Conservation (phyloP, 1,284 basidiomycete species). For the Tilletia caries region DNA sequence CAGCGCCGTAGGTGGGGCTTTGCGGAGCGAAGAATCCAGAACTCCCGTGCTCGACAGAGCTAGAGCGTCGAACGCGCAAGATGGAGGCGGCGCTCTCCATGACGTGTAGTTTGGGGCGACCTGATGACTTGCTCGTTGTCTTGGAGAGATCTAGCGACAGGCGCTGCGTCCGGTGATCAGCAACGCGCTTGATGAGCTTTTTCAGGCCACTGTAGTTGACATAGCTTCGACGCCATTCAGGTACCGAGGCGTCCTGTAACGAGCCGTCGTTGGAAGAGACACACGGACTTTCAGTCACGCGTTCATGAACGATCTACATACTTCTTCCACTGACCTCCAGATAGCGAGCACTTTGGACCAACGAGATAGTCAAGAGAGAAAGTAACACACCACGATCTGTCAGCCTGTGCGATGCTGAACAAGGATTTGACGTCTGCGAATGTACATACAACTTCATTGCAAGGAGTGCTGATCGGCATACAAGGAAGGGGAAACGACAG, state of each 20-base stretch:
- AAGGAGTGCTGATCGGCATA: no score
- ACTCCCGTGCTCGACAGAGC: no score
- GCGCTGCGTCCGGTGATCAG: constrained; percentile 25
- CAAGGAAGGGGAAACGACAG: no score
- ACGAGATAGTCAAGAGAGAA: no score
- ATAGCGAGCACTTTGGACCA: constrained; percentile 10
- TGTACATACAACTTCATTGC: no score
- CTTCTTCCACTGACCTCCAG: neutral
- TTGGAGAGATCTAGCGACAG: constrained; percentile 4
- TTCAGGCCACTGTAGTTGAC: constrained; percentile 53
- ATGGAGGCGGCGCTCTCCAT: neutral
- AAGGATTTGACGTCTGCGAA: no score
- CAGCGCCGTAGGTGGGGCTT: neutral
- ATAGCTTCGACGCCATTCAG: constrained; percentile 52
- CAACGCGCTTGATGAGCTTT: constrained; percentile 53
- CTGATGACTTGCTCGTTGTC: constrained; percentile 11
- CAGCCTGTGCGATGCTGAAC: no score
- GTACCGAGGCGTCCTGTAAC: constrained; percentile 42
- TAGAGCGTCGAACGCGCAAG: neutral
- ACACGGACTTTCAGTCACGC: neutral
- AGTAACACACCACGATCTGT: no score
- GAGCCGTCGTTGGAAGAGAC: constrained; percentile 23
- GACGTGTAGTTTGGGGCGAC: neutral
- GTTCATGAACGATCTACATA: no score
- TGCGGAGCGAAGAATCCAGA: neutral